Base-by-base conservation (phyloP, 2,329 filamentous ascomycete genomes). In the Talaromyces sp. region DNA sequence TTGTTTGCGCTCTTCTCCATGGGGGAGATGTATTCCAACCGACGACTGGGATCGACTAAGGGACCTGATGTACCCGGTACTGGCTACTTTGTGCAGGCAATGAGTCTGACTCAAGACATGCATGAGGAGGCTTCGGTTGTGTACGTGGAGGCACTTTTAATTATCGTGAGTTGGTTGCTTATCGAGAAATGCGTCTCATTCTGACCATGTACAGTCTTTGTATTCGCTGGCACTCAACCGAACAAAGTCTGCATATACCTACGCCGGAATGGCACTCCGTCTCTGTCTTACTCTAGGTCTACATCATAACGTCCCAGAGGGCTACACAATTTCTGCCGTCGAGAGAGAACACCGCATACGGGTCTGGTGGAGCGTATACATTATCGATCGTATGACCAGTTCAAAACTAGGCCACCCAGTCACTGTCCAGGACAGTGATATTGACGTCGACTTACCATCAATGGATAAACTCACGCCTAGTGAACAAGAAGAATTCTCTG, bases 1-100 rank as follows among this genome's bases (percentile, higher is more conserved):
- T 61, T 69, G 17, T 69, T 69, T 66, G 68, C 67, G n/a, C 58
- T 68, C 15, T 66, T 69, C 40, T 67, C 68, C 13, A 67, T 69
- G 62, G 68, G 68, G 29, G 68, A 69, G 65, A 59, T 69, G 62
- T 68, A 69, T 64, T 53, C 68, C 13, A 67, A 68, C 45, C 61
- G 66, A 22, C 61, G 64, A 19, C n/a, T 65, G 34, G 49, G 63
- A 25, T 64, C 66, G n/a, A 61, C 64, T 7, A 68, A 64, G 19
- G 60, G 40, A 0, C 43, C 66, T 3, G 64, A 66, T 47, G 62
- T 68, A 43, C 66, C 66, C 31, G 66, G 66, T 11, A 66, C 66
- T n/a, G 66, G 56, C 2, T 68, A 64, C 40, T 68, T 68, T 60
- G 54, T 66, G 31, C 66, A 68, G 29, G 64, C 66, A 22, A 68